Base-by-base conservation (phyloP, 257 asterid species). In the Phtheirospermum japonicum region DNA sequence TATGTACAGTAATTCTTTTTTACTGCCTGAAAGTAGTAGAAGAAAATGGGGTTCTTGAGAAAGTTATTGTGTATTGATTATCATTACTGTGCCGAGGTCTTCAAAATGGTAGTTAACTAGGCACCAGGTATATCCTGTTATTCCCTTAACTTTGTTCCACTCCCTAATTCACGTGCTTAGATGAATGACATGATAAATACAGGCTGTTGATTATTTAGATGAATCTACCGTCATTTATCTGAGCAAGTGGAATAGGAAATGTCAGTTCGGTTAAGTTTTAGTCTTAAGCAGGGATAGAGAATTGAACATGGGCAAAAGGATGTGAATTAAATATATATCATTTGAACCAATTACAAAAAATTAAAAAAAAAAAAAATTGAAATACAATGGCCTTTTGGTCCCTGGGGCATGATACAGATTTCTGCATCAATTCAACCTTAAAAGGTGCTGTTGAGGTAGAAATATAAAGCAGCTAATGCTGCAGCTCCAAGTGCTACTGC, bases 401-500 rank as follows among this genome's bases (percentile, higher is more conserved):
- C 8, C 43, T 12, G 31, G 12, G 8, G 18, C 9, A 4, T 50
- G 19, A 12, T 5, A 5, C 31, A 53, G 12, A 17, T 40, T 48
- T 33, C 28, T 52, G 65, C 46, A 53, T 26, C 17, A 7, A 19
- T 52, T 31, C 40, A 58, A 12, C 32, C 68, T 74, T 72, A 79
- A 68, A 17, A 64, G 69, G 79, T 65, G 77, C 49, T 73, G 86
- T 92, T 92, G 71, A 92, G 67, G 68, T 89, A 92, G 71, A 85
- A 80, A 71, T 85, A 92, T 61, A 89, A 61, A 31, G 71, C 96
- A 54, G 67, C 74, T 45, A 89, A 74, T 5, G 89, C 96, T 28
- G 71, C 95, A 73, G 55, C 87, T 76, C 99, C 99, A 59, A 92
- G 81, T 31, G 71, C 95, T 45, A 89, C 30, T 14, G 85, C 99